These are phyloP conservation scores for Aeminium ludgeri DNA, from an alignment of 495 filamentous ascomycete species.

Conservation along the genomic window DNA sequence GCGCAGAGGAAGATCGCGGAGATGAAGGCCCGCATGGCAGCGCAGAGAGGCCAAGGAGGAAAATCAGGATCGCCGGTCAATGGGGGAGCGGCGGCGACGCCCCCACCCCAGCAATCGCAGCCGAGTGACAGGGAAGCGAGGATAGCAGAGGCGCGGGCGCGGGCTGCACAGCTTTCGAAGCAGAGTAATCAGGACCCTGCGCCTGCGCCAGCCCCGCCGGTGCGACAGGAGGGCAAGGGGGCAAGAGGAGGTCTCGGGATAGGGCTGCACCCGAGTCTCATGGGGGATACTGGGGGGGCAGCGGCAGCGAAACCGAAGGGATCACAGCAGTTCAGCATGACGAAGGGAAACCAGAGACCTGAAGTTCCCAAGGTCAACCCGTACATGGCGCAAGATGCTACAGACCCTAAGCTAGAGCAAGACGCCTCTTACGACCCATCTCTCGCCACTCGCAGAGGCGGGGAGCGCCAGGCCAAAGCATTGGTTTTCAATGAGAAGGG, in stretches of 20 bases:
- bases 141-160: constrained; percentile 15
- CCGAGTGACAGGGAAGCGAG: constrained; percentile 8
- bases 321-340: constrained; percentile 34
- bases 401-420: constrained; percentile 30
- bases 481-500: constrained; percentile 90
- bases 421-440: constrained; percentile 81
- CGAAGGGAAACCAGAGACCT: constrained; percentile 40
- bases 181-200: constrained; percentile 53
- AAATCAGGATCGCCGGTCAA: constrained; percentile 3
- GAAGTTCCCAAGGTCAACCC: constrained; percentile 30
- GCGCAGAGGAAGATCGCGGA: constrained; percentile 35
- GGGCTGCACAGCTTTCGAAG: constrained; percentile 9
- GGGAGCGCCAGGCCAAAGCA: constrained; percentile 50
- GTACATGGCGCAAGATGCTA: constrained; percentile 16
- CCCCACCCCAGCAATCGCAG: constrained; percentile 1
- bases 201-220: constrained; percentile 34
- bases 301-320: constrained; percentile 37
- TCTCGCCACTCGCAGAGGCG: constrained; percentile 41
- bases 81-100: not conserved
- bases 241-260: constrained; percentile 67
- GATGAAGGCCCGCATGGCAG: constrained; percentile 50
- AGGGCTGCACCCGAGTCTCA: constrained; percentile 69
- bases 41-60: constrained; percentile 2
- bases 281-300: constrained; percentile 53
- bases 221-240: constrained; percentile 32